Evolutionary conservation across 1,139 yeast species (phyloP), one percentile per base, ranked within the genome.

Genomic region (Protomyces inouyei): DNA sequence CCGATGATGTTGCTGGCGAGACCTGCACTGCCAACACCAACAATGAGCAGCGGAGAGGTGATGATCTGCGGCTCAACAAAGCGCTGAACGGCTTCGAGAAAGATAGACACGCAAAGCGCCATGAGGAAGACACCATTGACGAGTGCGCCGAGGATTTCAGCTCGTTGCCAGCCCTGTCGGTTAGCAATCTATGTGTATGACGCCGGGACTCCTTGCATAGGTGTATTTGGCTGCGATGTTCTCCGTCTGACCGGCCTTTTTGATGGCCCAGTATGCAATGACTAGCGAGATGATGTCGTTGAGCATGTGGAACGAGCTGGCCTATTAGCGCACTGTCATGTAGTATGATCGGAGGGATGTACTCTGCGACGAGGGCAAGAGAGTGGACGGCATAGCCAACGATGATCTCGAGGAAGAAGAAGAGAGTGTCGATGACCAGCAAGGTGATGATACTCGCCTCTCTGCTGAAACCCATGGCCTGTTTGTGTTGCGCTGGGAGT

Each of bases 181-280:
- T 98, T 72, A 97, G 82, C 23, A 76, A 89, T 95, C 9, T 43
- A 48, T 25, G 53, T 12, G n/a, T 45, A 18, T 8, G 4, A 4
- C 43, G 40, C 32, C 2, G 38, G 43, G 18, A 18, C 18, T 96
- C 97, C 89, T 12, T 52, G 97, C 98, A 72, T 92, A 92, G 3
- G 97, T 92, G 76, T 88, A 92, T 68, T 84, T 85, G 3, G 93
- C 88, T 1, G 96, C 95, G 14, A 59, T 55, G 9, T 55, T 55
- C 36, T 59, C 63, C 23, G 87, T 85, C 72, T 86, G 83, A 60
- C 83, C 85, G 66, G 97, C 91, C 28, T 91, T 96, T 69, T 83
- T 83, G 32, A 93, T 98, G 0, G 98, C 98, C 98, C 98, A 93
- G 46, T 92, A 79, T 0, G 98, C 98, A 64, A 93, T 93, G 28